Base-by-base conservation (phyloP, 441 rosid species). In the Eruca vesicaria region DNA sequence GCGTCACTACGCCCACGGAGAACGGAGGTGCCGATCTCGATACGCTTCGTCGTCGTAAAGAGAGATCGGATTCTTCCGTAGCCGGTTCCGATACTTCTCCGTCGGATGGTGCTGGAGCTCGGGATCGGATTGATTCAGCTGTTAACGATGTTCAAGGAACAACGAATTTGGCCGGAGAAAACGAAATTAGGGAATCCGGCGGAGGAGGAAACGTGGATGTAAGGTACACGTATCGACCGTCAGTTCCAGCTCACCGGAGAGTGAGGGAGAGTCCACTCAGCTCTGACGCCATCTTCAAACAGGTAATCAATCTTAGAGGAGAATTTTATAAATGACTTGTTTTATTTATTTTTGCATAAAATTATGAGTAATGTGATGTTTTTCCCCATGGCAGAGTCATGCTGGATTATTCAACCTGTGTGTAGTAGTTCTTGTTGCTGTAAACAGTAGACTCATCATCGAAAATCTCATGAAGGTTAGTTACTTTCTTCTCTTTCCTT, bases 341-440 rank as follows among this genome's bases (percentile, higher is more conserved):
- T n/a, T n/a, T n/a, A n/a, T n/a, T n/a, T n/a, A n/a, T n/a, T n/a
- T 14, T 41, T 14, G 5, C 33, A 33, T 7, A 33, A 0, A 10
- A 43, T 2, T 6, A n/a, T 20, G 59, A 53, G 14, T 55, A 26
- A 14, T 28, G 38, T 71, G 65, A 20, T 72, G 29, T 14, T 26
- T 60, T 28, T 52, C 18, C 32, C 5, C 32, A 62, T 69, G 72
- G 77, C 89, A 96, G 99, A 96, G 98, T 73, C 99, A 96, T 82
- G 99, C 98, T 12, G 99, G 98, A 68, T 92, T 96, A 59, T 96
- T 93, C 82, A 96, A 96, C 81, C 91, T 96, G 12, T 93, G 99
- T 77, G 83, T 93, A 83, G 99, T 96, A 57, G 98, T 96, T 76
- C 97, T 93, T 69, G 81, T 96, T 66, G 99, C 99, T 6, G 97